Evolutionary conservation across 1,284 basidiomycete species (phyloP).

Genomic region (Neolentinus lepideus): DNA sequence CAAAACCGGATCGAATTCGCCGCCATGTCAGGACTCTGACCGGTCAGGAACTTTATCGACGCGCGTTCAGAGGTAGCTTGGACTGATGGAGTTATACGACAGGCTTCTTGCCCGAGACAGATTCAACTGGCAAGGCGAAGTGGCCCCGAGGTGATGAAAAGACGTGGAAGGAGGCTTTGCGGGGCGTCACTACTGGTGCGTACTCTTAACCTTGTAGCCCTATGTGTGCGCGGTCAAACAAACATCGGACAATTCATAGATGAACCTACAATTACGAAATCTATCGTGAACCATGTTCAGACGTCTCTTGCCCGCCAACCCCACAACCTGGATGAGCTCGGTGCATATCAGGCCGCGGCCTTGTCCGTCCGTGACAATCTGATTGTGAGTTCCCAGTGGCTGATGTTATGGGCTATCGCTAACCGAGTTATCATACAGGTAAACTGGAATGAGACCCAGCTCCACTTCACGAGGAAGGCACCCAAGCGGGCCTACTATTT

Average conservation of each 20-base stretch:
- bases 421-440: conserved; percentile 31
- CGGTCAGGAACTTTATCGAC: conserved; percentile 30
- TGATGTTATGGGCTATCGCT: not conserved
- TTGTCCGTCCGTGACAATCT: conserved; percentile 82
- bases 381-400: conserved; percentile 40
- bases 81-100: conserved; percentile 3
- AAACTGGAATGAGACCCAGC: conserved; percentile 77
- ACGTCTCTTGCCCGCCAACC: conserved; percentile 85
- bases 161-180: conserved; percentile 68
- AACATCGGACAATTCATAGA: conserved; percentile 27
- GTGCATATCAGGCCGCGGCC: conserved; percentile 77
- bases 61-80: not conserved
- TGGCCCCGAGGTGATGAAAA: conserved; percentile 83
- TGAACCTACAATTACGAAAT: conserved; percentile 63
- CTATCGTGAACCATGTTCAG: conserved; percentile 81
- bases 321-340: conserved; percentile 78
- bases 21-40: conserved; percentile 72
- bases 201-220: not conserved
- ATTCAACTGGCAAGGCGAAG: conserved; percentile 68
- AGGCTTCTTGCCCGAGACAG: conserved; percentile 74
- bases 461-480: conserved; percentile 61
- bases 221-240: not conserved
- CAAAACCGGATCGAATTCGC: conserved; percentile 35
- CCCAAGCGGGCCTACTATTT: conserved; percentile 86
- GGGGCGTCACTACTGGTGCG: conserved; percentile 51